Conservation (phyloP, 1,284 basidiomycete species). For the Prillingera fragicola region DNA sequence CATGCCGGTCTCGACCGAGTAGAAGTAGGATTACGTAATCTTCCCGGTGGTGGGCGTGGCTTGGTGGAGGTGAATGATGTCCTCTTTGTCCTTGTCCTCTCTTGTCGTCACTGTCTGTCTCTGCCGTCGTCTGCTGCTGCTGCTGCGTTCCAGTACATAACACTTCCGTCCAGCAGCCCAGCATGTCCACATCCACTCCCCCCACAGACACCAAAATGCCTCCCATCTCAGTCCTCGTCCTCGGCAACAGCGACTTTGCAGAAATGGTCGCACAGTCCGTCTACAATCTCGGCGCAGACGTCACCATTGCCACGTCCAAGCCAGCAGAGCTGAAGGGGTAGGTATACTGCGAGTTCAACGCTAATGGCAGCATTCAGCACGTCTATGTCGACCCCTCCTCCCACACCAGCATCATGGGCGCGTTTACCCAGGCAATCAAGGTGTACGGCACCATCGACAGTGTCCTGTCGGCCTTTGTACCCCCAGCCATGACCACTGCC, state of each 20-base stretch:
- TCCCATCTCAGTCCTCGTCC: background rate
- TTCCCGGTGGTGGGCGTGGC: conserved; percentile 8
- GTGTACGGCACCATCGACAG: background rate
- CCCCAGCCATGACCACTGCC: background rate
- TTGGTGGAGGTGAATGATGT: background rate
- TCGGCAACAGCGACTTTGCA: background rate
- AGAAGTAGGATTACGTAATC: conserved; percentile 14
- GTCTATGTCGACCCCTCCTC: background rate
- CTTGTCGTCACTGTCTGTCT: too few species aligned
- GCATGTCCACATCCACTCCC: background rate
- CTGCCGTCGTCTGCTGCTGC: background rate
- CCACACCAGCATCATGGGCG: background rate
- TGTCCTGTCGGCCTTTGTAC: background rate
- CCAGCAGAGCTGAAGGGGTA: background rate
- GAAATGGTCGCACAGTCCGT: background rate
- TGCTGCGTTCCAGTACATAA: background rate
- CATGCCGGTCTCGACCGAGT: too few species aligned
- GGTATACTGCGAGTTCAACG: background rate
- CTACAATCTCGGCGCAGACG: background rate
- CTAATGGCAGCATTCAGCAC: background rate
- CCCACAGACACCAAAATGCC: too few species aligned
- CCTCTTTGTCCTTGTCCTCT: too few species aligned
- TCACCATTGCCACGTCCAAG: background rate
- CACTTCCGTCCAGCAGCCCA: background rate
- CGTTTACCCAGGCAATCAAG: background rate